Conservation (phyloP, 495 filamentous ascomycete species). For the Lophium mytilinum region DNA sequence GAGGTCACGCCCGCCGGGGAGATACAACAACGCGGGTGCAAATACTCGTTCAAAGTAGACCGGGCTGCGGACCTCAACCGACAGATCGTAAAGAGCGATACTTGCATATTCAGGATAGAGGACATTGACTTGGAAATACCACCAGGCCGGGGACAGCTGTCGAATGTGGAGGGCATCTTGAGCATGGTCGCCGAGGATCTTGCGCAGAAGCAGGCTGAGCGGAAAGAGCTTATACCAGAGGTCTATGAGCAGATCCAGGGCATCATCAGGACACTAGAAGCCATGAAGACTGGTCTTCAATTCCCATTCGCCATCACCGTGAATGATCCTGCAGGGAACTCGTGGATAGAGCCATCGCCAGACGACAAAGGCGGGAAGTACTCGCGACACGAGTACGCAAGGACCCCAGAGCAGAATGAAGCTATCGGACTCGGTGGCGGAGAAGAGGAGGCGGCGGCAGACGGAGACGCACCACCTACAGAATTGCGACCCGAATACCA, state of each 20-base stretch:
- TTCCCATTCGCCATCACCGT: conserved; percentile 84
- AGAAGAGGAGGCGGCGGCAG: not conserved
- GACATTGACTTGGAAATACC: conserved; percentile 89
- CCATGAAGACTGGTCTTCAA: conserved; percentile 61
- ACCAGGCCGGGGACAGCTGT: conserved; percentile 75
- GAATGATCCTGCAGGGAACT: conserved; percentile 94
- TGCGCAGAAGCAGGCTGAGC: conserved; percentile 60
- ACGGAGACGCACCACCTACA: conserved; percentile 22
- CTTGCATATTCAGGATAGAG: conserved; percentile 67
- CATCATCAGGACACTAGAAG: conserved; percentile 58
- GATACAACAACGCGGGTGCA: conserved; percentile 81
- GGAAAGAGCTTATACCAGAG: conserved; percentile 67
- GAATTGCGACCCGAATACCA: conserved; percentile 34
- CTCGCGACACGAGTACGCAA: conserved; percentile 67
- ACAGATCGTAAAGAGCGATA: conserved; percentile 87
- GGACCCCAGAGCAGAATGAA: conserved; percentile 78
- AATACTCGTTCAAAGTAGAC: conserved; percentile 66
- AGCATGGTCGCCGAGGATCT: conserved; percentile 67
- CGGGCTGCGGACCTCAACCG: conserved; percentile 65
- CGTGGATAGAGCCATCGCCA: conserved; percentile 84
- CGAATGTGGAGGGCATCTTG: conserved; percentile 85
- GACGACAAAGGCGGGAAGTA: conserved; percentile 65
- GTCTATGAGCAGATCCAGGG: conserved; percentile 65
- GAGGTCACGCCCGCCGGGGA: conserved; percentile 84
- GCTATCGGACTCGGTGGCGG: conserved; percentile 59